Evolutionary conservation across 331 rosid species (phyloP).

Genomic region (Spiraea crenata): DNA sequence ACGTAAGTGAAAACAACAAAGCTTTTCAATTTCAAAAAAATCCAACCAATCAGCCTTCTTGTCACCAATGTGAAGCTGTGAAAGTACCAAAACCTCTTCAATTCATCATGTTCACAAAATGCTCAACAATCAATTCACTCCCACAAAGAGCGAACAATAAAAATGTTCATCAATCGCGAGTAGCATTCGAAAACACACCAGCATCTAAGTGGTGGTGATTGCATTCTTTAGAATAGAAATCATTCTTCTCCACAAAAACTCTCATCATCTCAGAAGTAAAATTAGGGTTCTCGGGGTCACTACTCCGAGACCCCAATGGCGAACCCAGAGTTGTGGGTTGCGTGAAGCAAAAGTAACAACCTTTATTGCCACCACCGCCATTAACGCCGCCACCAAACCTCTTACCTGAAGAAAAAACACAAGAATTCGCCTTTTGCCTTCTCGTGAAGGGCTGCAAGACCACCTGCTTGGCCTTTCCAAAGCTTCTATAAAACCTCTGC

Average conservation of each 20-base stretch:
- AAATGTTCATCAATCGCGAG: conserved; percentile 3
- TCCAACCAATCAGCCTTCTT: conserved; percentile 10
- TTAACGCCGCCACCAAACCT: conserved; percentile 15
- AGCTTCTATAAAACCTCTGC: conserved; percentile 27
- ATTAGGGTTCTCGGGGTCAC: conserved; percentile 61
- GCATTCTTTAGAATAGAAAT: conserved; percentile 68
- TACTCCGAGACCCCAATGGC: conserved; percentile 33
- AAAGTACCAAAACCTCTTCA: neutral
- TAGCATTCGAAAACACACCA: neutral
- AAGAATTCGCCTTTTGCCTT: conserved; percentile 27
- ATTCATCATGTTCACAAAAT: neutral
- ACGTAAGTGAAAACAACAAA: conserved; percentile 1
- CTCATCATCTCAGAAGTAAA: conserved; percentile 56
- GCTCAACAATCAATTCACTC: neutral
- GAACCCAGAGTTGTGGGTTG: conserved; percentile 49
- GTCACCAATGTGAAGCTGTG: conserved; percentile 3
- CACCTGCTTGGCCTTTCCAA: conserved; percentile 40
- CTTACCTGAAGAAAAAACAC: conserved; percentile 46
- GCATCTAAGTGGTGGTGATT: conserved; percentile 66
- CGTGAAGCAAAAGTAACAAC: conserved; percentile 59
- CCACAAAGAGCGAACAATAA: conserved; percentile 9
- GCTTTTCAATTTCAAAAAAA: conserved; percentile 6
- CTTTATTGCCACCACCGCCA: conserved; percentile 19
- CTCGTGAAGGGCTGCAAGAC: conserved; percentile 42
- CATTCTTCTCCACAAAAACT: conserved; percentile 60